phyloP scores from a whole-genome alignment of 2,329 filamentous ascomycete genomes.

The Didymella lethalis region DNA sequence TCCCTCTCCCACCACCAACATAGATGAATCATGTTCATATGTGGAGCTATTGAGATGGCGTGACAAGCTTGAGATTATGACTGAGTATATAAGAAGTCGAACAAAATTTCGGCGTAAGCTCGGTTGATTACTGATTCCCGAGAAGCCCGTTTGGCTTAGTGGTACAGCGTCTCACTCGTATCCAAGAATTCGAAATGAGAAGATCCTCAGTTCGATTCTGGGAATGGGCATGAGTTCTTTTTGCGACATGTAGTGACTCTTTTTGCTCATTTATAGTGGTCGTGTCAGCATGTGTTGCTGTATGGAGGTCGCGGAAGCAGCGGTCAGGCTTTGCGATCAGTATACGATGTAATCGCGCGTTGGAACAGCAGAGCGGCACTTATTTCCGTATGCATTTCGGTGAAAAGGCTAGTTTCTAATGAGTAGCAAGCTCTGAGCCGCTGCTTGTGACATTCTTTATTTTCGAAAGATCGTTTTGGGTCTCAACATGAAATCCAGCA shows the following conservation, averaged over 20 bases:
- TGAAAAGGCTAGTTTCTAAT: too few species aligned
- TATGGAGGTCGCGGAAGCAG: neutral
- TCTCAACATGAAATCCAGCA: too few species aligned
- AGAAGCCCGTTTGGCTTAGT: slow-evolving; percentile 31
- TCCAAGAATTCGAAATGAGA: slow-evolving; percentile 23
- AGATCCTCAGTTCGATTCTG: slow-evolving; percentile 35
- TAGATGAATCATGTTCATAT: neutral
- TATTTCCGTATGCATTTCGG: too few species aligned
- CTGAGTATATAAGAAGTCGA: neutral
- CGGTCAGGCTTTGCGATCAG: neutral
- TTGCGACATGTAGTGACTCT: neutral
- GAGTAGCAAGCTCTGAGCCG: too few species aligned
- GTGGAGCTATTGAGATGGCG: neutral
- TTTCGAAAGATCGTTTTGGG: too few species aligned
- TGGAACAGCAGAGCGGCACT: neutral
- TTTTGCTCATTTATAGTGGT: neutral
- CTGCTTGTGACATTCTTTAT: too few species aligned
- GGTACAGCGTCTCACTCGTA: slow-evolving; percentile 40
- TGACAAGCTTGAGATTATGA: neutral
- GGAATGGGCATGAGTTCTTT: slow-evolving; percentile 20
- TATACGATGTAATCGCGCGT: neutral
- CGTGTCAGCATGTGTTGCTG: neutral
- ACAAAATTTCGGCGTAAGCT: slow-evolving; percentile 1
- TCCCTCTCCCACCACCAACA: neutral
- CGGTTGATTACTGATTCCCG: slow-evolving; percentile 6